Percentiles rank a stretch among this genome's conserved stretches.
Conservation (phyloP, 768 basidiomycete genomes). For the Tricholoma flavovirens region DNA sequence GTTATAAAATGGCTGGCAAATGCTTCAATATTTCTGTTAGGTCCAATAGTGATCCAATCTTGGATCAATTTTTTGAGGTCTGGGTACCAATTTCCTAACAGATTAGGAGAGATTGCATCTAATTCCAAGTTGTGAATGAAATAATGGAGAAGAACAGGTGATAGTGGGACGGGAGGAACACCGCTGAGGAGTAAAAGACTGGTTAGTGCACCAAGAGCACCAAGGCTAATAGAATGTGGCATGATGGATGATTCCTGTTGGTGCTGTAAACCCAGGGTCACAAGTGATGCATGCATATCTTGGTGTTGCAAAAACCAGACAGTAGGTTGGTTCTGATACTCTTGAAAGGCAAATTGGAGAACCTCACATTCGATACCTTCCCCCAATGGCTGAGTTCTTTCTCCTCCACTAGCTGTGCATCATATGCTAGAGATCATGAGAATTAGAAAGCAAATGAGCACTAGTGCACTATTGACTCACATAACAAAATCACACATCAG, state of each 20-base stretch:
- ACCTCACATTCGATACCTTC: not conserved
- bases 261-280: not conserved
- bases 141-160: not conserved
- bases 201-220: not conserved
- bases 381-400: not conserved
- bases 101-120: not conserved
- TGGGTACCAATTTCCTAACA: not conserved
- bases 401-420: not conserved
- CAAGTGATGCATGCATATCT: not conserved
- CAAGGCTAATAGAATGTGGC: not conserved
- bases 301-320: not conserved
- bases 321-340: not conserved
- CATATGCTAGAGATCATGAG: not conserved
- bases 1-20: constrained; percentile 3
- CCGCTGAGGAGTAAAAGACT: not conserved
- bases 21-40: not conserved
- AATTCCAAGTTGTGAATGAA: not conserved
- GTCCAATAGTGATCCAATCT: not conserved
- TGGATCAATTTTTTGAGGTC: not conserved
- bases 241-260: not conserved
- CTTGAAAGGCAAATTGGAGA: not conserved
- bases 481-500: not conserved
- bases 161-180: not conserved
- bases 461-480: not conserved
- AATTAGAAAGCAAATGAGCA: not conserved